phyloP scores from a whole-genome alignment of 1,284 basidiomycete genomes.

The Ceratobasidium sp. region DNA sequence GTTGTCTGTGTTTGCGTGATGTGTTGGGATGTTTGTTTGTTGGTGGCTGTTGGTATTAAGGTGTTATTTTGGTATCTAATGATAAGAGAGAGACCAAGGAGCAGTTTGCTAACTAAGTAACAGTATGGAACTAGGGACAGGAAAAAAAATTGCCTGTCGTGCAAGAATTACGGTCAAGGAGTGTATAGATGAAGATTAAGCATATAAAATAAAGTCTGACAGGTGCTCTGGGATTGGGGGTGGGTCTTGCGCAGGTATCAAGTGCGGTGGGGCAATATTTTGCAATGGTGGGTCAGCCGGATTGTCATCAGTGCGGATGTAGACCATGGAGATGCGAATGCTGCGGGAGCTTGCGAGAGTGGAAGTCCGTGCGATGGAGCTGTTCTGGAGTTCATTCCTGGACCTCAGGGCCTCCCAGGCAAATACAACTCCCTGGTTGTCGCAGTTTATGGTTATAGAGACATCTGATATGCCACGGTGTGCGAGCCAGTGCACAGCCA shows the following conservation, averaged over 20 bases:
- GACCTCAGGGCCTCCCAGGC: slow-evolving; percentile 57
- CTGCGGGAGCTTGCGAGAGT: slow-evolving; percentile 38
- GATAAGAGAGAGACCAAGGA: no score
- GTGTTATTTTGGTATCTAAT: no score
- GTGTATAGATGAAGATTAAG: no score
- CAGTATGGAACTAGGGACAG: no score
- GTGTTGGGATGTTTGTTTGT: no score
- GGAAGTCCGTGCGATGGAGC: slow-evolving; percentile 53
- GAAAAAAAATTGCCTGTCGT: no score
- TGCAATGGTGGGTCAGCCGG: slow-evolving; percentile 50
- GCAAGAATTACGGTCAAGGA: no score
- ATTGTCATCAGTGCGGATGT: slow-evolving; percentile 49
- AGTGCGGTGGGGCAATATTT: slow-evolving; percentile 32
- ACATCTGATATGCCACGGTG: slow-evolving; percentile 43
- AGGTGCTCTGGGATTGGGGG: background rate
- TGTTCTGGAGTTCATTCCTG: slow-evolving; percentile 57
- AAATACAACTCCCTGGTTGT: slow-evolving; percentile 61
- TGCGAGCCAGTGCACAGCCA: slow-evolving; percentile 51
- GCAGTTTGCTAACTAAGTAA: no score
- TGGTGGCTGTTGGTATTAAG: no score
- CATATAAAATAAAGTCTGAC: background rate
- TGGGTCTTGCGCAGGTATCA: no score
- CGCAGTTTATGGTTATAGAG: slow-evolving; percentile 56
- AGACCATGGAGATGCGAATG: slow-evolving; percentile 44
- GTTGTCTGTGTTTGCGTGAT: no score